Evolutionary conservation across 371 early-diverging fungal species (phyloP).

Genomic region (Mitosporidium daphniae): DNA sequence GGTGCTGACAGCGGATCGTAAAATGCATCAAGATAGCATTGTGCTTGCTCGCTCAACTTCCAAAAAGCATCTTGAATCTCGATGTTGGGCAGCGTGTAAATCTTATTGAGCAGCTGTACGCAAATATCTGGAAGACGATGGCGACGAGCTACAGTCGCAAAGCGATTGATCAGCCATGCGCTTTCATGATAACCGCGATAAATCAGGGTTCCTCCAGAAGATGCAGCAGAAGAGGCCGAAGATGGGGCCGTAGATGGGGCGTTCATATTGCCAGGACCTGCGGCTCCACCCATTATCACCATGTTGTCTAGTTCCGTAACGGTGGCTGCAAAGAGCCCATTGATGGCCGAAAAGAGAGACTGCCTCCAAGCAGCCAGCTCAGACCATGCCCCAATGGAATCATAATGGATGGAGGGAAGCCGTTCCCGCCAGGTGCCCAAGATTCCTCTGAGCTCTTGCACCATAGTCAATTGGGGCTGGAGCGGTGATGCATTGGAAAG

Average conservation of each 20-base stretch:
- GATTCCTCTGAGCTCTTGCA: constrained; percentile 27
- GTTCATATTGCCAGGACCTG: too few relatives aligned
- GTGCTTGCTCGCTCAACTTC: constrained; percentile 87
- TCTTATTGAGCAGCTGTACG: constrained; percentile 50
- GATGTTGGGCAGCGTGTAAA: constrained; percentile 91
- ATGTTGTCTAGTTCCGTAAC: too few relatives aligned
- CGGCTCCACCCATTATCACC: too few relatives aligned
- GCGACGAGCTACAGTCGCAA: constrained; percentile 82
- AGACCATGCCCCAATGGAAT: constrained; percentile 84
- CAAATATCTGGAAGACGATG: constrained; percentile 75
- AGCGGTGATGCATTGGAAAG: too few relatives aligned
- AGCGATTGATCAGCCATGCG: constrained; percentile 96
- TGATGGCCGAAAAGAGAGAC: constrained; percentile 71
- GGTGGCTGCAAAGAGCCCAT: constrained; percentile 58
- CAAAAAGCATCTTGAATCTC: constrained; percentile 87
- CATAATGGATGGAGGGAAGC: constrained; percentile 73
- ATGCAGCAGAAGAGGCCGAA: too few relatives aligned
- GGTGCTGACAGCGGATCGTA: too few relatives aligned
- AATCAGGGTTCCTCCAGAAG: too few relatives aligned
- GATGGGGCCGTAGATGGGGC: too few relatives aligned
- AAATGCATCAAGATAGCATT: constrained; percentile 78
- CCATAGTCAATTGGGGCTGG: constrained; percentile 14
- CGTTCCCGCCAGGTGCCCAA: constrained; percentile 84
- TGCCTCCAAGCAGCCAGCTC: constrained; percentile 85
- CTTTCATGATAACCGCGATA: constrained; percentile 94